Conservation (phyloP, 176 grass and related monocot genomes). For the Urochloa ruziziensis region DNA sequence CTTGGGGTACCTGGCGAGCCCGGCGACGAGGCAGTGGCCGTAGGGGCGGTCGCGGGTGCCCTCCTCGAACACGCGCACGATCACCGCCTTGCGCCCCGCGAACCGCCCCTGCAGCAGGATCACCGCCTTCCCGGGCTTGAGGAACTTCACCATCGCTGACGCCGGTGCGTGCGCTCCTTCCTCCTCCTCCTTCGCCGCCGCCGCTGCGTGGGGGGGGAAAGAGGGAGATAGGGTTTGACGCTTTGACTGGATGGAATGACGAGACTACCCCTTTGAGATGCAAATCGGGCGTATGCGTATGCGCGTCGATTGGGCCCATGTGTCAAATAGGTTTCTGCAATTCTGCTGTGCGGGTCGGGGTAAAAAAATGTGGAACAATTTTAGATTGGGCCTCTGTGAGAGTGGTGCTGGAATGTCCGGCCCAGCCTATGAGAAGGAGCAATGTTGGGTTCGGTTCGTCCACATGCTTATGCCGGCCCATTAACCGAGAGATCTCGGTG, state of each 20-base stretch:
- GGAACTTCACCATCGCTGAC: conserved; percentile 58
- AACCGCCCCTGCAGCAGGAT: conserved; percentile 54
- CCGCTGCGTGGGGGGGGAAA: background rate
- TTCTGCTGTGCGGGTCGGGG: too few species aligned
- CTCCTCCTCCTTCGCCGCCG: background rate
- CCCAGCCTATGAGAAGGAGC: too few species aligned
- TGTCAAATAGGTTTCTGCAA: too few species aligned
- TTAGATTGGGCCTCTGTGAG: too few species aligned
- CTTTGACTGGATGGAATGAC: background rate
- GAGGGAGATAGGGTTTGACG: background rate
- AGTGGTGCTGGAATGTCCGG: too few species aligned
- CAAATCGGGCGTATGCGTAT: background rate
- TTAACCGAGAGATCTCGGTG: too few species aligned
- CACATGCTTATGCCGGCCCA: too few species aligned
- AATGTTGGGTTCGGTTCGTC: too few species aligned
- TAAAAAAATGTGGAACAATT: too few species aligned
- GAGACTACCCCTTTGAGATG: background rate
- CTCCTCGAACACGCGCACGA: conserved; percentile 68
- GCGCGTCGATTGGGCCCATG: too few species aligned
- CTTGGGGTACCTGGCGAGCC: conserved; percentile 62
- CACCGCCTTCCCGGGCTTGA: conserved; percentile 63
- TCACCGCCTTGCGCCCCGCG: conserved; percentile 59
- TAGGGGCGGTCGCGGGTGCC: conserved; percentile 68
- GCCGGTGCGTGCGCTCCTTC: background rate
- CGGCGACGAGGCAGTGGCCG: conserved; percentile 64